Base-by-base conservation (phyloP, 257 asterid genomes). In the Plantago elongata region DNA sequence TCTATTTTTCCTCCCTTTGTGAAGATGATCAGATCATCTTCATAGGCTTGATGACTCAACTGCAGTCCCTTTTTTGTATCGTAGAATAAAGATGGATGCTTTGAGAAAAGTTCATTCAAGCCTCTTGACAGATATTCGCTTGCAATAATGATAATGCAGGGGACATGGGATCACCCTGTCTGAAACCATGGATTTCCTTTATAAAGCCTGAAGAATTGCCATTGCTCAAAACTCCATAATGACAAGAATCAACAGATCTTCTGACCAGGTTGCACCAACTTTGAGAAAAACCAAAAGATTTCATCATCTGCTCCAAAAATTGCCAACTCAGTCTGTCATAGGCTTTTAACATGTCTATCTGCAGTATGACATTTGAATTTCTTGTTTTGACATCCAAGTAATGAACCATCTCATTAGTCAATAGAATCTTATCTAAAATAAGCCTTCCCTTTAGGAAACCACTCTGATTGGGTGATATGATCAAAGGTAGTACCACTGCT, bases 301-400 rank as follows among this genome's bases (percentile, higher is more conserved):
- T n/a, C n/a, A n/a, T n/a, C 6, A 43, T 5, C 8, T 43, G 6
- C 8, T 43, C 46, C 46, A 8, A 43, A 43, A 43, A 5, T 43
- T 43, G 8, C 8, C 34, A 42, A 4, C 3, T 6, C 1, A 60
- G 2, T 22, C 54, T 60, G 18, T 60, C 65, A 44, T 34, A 42
- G 52, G 65, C 65, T 11, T 60, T 60, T 6, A 49, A 3, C 51
- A 60, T 40, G 12, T 60, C 54, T 5, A 60, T 51, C 15, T 60
- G 42, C 45, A 60, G 16, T 6, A 42, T 13, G 3, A 60, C 5
- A 43, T 60, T 60, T 4, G 9, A 5, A 42, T 12, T 27, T 2
- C 30, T 17, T 7, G 56, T 13, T 51, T 10, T 51, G 10, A 51
- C 9, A 8, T 51, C 7, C 2, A 5, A 4, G 17, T 15, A 13